phyloP scores from a whole-genome alignment of 2,329 filamentous ascomycete genomes.

The Aspergillus sojae region DNA sequence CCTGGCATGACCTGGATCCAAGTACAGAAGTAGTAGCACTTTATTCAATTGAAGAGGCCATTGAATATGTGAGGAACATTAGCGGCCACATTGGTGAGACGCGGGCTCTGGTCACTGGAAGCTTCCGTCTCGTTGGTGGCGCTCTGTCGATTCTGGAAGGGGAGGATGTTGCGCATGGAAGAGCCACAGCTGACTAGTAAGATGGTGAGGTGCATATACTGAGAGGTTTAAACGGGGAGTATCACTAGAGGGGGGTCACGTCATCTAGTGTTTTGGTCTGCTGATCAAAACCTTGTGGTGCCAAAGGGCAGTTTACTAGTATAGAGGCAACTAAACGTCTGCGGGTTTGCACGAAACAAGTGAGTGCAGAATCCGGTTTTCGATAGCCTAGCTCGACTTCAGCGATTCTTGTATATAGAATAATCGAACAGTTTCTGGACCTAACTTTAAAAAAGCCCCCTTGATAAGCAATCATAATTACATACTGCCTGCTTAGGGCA shows the following conservation, averaged over 20 bases:
- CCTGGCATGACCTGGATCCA: not conserved
- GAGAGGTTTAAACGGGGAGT: not conserved
- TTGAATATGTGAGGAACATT: slow-evolving; percentile 25
- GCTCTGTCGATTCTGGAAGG: slow-evolving; percentile 23
- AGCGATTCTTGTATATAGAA: too few relatives aligned
- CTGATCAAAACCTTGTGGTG: not conserved
- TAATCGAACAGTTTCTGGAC: too few relatives aligned
- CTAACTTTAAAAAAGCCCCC: not conserved
- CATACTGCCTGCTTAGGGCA: not conserved
- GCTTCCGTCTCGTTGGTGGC: slow-evolving; percentile 30
- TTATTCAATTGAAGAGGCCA: slow-evolving; percentile 34
- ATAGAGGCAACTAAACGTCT: too few relatives aligned
- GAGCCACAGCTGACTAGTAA: not conserved
- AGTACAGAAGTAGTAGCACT: slow-evolving; percentile 21
- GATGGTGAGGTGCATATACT: not conserved
- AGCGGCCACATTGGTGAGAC: slow-evolving; percentile 19
- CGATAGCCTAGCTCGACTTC: too few relatives aligned
- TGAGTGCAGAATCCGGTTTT: too few relatives aligned
- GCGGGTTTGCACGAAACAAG: too few relatives aligned
- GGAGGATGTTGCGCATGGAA: not conserved
- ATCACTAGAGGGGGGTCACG: not conserved
- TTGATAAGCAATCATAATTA: not conserved
- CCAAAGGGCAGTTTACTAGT: too few relatives aligned
- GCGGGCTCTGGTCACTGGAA: slow-evolving; percentile 30
- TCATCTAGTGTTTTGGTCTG: not conserved